Evolutionary conservation across 2,329 filamentous ascomycete genomes (phyloP).

Genomic region (Eutypa lata): DNA sequence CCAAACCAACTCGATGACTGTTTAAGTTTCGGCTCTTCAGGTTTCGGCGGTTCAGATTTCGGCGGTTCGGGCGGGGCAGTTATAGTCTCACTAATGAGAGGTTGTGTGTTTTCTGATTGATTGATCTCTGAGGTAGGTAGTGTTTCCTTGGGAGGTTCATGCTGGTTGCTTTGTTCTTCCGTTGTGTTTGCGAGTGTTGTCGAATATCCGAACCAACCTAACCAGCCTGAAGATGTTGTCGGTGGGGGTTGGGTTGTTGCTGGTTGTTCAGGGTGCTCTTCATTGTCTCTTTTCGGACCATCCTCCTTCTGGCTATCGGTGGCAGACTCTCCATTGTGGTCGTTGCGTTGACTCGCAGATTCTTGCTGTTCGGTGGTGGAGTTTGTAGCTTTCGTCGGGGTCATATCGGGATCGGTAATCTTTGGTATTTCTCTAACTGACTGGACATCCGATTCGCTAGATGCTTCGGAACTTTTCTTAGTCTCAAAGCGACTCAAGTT

Average conservation of each 20-base stretch:
- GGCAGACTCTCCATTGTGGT: constrained; percentile 2
- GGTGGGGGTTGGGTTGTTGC: constrained; percentile 13
- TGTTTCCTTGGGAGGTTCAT: constrained; percentile 12
- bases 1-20: constrained; percentile 32
- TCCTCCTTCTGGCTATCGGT: constrained; percentile 8
- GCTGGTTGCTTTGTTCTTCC: constrained; percentile 8
- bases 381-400: constrained; percentile 25
- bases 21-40: constrained; percentile 14
- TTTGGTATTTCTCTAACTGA: constrained; percentile 28
- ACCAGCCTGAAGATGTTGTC: constrained; percentile 46
- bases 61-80: constrained; percentile 15
- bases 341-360: constrained; percentile 4
- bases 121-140: constrained; percentile 11
- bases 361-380: constrained; percentile 13
- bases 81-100: constrained; percentile 9
- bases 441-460: constrained; percentile 28
- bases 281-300: constrained; percentile 6
- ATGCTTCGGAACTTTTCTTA: constrained; percentile 33
- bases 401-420: constrained; percentile 24
- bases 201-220: constrained; percentile 48
- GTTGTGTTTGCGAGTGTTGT: constrained; percentile 10
- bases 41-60: constrained; percentile 14
- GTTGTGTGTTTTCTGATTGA: constrained; percentile 12
- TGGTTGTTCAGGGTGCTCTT: constrained; percentile 11
- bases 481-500: constrained; percentile 52